These are phyloP conservation scores for Excoecaria cochinchinensis DNA, from an alignment of 345 rosid genomes.

Conservation along the genomic window DNA sequence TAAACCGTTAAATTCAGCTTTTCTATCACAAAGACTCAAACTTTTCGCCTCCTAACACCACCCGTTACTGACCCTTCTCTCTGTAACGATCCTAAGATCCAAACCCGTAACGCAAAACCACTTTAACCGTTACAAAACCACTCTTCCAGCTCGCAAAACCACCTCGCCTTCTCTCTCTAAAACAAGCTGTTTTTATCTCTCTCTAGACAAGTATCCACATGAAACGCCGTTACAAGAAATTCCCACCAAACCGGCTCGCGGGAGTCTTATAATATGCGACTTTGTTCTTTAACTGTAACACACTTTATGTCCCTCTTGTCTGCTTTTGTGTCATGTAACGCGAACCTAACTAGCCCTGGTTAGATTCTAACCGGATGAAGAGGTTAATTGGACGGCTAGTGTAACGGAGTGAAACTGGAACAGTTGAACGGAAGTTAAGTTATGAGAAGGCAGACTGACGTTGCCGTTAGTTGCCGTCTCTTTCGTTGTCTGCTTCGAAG, in stretches of 20 bases:
- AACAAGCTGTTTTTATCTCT: constrained; percentile 12
- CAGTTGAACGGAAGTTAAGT: constrained; percentile 21
- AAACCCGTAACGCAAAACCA: constrained; percentile 38
- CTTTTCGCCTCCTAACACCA: constrained; percentile 19
- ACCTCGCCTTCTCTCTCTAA: constrained; percentile 20
- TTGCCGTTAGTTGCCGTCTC: constrained; percentile 52
- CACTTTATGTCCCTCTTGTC: constrained; percentile 8
- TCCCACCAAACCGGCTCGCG: constrained; percentile 30
- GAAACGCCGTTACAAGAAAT: constrained; percentile 42
- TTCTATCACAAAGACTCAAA: neutral
- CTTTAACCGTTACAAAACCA: constrained; percentile 36
- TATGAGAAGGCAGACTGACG: neutral
- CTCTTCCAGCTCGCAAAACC: constrained; percentile 25
- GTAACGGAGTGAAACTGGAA: constrained; percentile 18
- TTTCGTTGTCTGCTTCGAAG: constrained; percentile 58
- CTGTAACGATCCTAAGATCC: constrained; percentile 41
- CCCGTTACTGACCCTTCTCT: constrained; percentile 18
- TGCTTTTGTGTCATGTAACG: constrained; percentile 20
- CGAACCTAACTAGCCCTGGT: constrained; percentile 35
- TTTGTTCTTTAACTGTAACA: constrained; percentile 23
- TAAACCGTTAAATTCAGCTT: constrained; percentile 2
- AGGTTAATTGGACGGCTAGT: constrained; percentile 22
- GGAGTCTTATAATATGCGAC: constrained; percentile 45
- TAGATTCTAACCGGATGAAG: constrained; percentile 21
- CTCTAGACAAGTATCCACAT: constrained; percentile 5